phyloP scores from a whole-genome alignment of 1,284 basidiomycete genomes.

The Cystobasidium sp. region DNA sequence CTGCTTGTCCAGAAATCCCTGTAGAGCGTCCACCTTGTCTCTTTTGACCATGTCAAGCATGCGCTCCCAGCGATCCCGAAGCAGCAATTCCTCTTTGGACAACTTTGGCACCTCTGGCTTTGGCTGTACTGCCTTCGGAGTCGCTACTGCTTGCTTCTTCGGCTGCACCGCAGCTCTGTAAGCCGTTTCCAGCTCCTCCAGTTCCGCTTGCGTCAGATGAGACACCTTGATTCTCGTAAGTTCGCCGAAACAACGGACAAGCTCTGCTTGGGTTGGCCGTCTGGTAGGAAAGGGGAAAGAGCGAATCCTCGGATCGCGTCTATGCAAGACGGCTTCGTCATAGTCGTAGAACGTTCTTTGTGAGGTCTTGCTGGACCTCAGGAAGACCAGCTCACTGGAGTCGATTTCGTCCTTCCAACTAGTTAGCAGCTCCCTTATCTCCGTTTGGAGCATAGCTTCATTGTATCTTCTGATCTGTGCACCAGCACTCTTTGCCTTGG shows the following conservation, averaged over 20 bases:
- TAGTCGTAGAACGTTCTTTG: conserved; percentile 82
- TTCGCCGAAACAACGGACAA: conserved; percentile 83
- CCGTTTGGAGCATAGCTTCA: conserved; percentile 87
- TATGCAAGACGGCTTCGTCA: conserved; percentile 66
- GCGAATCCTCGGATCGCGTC: conserved; percentile 72
- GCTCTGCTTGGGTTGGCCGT: conserved; percentile 62
- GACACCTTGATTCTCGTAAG: conserved; percentile 83
- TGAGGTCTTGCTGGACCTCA: conserved; percentile 83
- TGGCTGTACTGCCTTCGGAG: conserved; percentile 51
- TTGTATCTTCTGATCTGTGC: conserved; percentile 93
- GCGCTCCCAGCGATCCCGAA: conserved; percentile 76
- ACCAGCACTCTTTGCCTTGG: conserved; percentile 90
- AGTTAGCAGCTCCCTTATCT: conserved; percentile 76
- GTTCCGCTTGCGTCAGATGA: conserved; percentile 80
- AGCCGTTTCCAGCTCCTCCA: conserved; percentile 82
- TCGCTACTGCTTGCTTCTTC: conserved; percentile 55
- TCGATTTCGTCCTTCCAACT: conserved; percentile 85
- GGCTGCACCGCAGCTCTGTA: conserved; percentile 76
- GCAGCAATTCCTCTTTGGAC: conserved; percentile 73
- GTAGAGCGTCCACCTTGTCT: conserved; percentile 79
- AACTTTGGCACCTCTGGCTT: conserved; percentile 67
- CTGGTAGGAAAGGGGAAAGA: conserved; percentile 90
- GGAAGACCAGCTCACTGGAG: conserved; percentile 81
- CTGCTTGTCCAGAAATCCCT: conserved; percentile 80
- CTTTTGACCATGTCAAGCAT: conserved; percentile 86